phyloP scores from a whole-genome alignment of 768 basidiomycete genomes.

The Termitomyces sp. region DNA sequence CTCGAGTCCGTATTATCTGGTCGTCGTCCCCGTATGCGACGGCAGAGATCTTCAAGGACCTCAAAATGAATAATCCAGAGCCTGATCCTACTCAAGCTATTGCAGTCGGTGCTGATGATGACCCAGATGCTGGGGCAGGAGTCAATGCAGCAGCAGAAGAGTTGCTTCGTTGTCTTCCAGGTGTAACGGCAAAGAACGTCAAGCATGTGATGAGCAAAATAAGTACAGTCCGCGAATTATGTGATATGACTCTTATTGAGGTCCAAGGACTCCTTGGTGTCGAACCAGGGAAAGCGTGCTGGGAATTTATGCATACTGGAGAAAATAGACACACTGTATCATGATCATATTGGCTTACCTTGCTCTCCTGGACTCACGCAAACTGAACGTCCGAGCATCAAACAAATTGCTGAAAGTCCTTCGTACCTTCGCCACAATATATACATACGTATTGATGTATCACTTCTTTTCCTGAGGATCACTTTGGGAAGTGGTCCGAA shows the following conservation, averaged over 20 bases:
- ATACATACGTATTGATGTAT: neutral
- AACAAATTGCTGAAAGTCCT: neutral
- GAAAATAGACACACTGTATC: conserved; percentile 23
- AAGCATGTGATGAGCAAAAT: conserved; percentile 81
- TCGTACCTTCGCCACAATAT: neutral
- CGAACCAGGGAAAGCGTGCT: conserved; percentile 76
- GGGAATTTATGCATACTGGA: conserved; percentile 76
- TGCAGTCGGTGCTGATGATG: conserved; percentile 75
- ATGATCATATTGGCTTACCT: neutral
- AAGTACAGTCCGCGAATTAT: conserved; percentile 70
- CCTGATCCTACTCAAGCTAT: conserved; percentile 78
- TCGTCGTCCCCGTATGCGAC: conserved; percentile 93
- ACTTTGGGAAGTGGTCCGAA: neutral
- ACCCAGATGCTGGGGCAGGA: conserved; percentile 57
- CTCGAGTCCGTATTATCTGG: conserved; percentile 93
- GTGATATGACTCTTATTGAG: conserved; percentile 50
- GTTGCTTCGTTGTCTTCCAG: conserved; percentile 75
- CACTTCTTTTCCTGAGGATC: neutral
- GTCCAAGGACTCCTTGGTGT: conserved; percentile 74
- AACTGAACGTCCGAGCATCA: neutral
- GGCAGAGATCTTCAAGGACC: conserved; percentile 86
- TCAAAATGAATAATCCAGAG: conserved; percentile 75
- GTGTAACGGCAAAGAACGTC: conserved; percentile 78
- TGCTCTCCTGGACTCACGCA: neutral
- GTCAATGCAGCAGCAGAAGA: conserved; percentile 79